A percentile compares a stretch with the other conserved stretches of the same genome.
Evolutionary conservation across 345 rosid genomes (phyloP).

Genomic region (Linum lewisii): DNA sequence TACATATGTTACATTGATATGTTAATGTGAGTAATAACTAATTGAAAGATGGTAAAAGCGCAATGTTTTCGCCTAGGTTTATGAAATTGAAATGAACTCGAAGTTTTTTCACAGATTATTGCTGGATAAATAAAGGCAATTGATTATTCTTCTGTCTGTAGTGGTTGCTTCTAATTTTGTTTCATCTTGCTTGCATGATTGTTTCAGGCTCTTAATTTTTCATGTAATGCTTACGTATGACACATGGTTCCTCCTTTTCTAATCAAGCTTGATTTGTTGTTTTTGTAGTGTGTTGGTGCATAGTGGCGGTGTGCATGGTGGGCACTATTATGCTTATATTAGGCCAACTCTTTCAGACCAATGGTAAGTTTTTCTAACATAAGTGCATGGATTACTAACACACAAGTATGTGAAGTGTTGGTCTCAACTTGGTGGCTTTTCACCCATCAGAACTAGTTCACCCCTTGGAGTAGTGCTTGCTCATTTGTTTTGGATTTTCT

Average conservation of each 20-base stretch:
- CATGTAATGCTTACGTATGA: not conserved
- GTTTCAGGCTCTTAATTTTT: not conserved
- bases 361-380: slow-evolving; percentile 48
- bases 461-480: not conserved
- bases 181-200: not conserved
- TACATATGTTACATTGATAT: too few relatives aligned
- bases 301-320: slow-evolving; percentile 96
- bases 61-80: too few relatives aligned
- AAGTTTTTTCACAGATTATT: too few relatives aligned
- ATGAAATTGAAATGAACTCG: too few relatives aligned
- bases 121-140: too few relatives aligned
- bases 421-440: not conserved
- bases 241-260: not conserved
- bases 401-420: not conserved
- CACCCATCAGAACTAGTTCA: not conserved
- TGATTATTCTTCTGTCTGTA: too few relatives aligned
- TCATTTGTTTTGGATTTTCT: not conserved
- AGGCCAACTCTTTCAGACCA: slow-evolving; percentile 91
- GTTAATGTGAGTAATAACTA: too few relatives aligned
- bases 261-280: not conserved
- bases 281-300: slow-evolving; percentile 79
- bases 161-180: not conserved
- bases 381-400: too few relatives aligned
- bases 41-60: too few relatives aligned
- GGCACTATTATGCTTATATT: slow-evolving; percentile 94